Base-by-base conservation (phyloP, 208 protist genomes). In the Leishmania major region DNA sequence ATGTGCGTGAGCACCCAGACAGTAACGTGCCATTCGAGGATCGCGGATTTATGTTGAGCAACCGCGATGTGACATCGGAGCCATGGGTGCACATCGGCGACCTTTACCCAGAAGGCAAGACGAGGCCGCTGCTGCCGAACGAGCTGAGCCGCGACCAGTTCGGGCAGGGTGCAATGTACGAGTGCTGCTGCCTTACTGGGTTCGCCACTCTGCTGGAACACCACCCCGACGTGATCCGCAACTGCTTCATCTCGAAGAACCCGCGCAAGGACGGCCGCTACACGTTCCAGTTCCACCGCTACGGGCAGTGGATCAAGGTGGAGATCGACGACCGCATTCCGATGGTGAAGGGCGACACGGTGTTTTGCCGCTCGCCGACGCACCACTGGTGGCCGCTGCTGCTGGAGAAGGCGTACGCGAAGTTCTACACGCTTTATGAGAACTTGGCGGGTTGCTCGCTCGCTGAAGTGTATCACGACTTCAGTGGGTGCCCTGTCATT, bases 341-440 rank as follows among this genome's bases (percentile, higher is more conserved):
- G 8, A 75, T 86, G 59, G 87, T 89, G 43, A 90, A 92, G n/a
- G 90, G 84, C 64, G 78, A 87, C 71, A 89, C 90, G 73, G 77
- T 94, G 64, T 95, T 89, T 84, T 89, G 87, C 84, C 91, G 90
- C 74, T 93, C 91, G 31, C 90, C 90, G 47, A 93, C 89, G 49
- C 83, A 84, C 62, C 89, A 93, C 84, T 92, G 88, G 89, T 96
- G 93, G 93, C 91, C 93, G 74, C 83, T 91, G 82, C 81, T 89
- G 85, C 88, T 91, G 83, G 88, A 91, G 83, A 91, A 91, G 88
- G 88, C 93, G 51, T 94, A 96, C 84, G 93, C 93, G 55, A 96
- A 96, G 88, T 93, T 95, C 82, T 95, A 96, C 90, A 93, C 89
- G 22, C 78, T 87, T 28, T 96, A 93, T 78, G 72, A 89, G 67